Evolutionary conservation across 495 filamentous ascomycete species (phyloP), one percentile per base, ranked within the genome.

Genomic region (Hyaloscypha variabilis): DNA sequence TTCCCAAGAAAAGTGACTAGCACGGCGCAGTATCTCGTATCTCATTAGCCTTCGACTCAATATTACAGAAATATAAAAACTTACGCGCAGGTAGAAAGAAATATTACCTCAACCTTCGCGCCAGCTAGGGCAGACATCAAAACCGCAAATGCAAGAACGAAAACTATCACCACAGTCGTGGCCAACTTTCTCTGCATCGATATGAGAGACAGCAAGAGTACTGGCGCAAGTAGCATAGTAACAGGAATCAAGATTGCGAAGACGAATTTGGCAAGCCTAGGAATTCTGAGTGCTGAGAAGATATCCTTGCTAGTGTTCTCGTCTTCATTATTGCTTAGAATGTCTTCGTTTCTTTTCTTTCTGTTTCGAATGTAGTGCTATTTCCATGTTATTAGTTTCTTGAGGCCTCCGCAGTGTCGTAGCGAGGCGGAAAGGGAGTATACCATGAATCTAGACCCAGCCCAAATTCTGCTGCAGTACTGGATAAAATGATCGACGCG

Each of bases 131-230:
- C 17, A 26, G 54, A 57, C 54, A 57, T 26, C 25, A 57, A 57
- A 19, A 57, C 17, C 21, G 54, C 54, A 57, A 57, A 57, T 57
- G 54, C 54, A 19, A 57, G 54, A 19, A 57, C 54, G 29, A 57
- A 57, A 25, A 57, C 25, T 25, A 57, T 17, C 54, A 57, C 54
- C 25, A 57, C 17, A 19, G 54, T 57, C 25, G 54, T 29, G 13
- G 54, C 54, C 21, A 57, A 19, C 54, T 25, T 57, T 25, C 25
- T 57, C 54, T 57, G 17, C 54, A 57, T 57, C n/a, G n/a, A 19
- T 17, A 57, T 23, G 21, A 57, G 17, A 17, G 54, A 26, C 8
- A 57, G 54, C 25, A 57, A 19, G 54, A 57, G 25, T 19, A 57
- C 54, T 19, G 54, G 54, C 17, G 26, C 17, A 3, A 57, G 21